Base-by-base conservation (phyloP, 805 yeast genomes). In the Starmerella sp. region DNA sequence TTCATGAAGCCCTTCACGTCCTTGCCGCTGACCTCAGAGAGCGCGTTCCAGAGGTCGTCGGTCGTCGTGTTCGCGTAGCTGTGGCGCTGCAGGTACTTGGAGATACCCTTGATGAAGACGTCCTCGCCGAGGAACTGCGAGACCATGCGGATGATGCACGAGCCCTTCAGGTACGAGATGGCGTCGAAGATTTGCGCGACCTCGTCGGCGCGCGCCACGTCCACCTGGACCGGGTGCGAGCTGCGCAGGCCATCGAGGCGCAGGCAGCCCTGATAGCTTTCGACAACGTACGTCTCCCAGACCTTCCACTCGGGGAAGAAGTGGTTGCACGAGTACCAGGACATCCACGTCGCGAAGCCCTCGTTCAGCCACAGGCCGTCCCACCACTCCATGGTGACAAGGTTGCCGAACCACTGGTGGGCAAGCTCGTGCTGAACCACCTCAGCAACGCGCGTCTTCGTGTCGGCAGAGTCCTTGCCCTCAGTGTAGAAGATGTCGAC, bases 381-480 rank as follows among this genome's bases (percentile, higher is more conserved):
- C 95, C 95, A 86, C 93, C 95, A 87, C 64, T 84, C 81, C 95
- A 86, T 87, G 48, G 95, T 87, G 57, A 86, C 91, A 62, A 84
- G 76, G 69, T 87, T 83, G 54, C 95, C 95, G 65, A 86, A 87
- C 95, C 95, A 87, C 67, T 87, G 93, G 69, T 86, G 95, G 10
- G 95, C 95, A 55, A 86, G 73, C 70, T 86, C 95, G 70, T 87
- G 95, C 56, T 84, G 82, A 32, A 86, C 84, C 36, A 86, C 95
- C 64, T 85, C 85, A 6, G 88, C 82, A 34, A 86, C 93, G 58
- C 83, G 83, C 66, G 81, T 81, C 67, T 83, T 79, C 68, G 76
- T 78, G 62, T 69, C 73, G 63, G 60, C 79, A 70, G 64, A 80
- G 50, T 93, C 80, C 63, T 78, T 78, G 62, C 79, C 77, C 59